Conservation (phyloP, 352 stramenopile species). For the Phytophthora capsici region DNA sequence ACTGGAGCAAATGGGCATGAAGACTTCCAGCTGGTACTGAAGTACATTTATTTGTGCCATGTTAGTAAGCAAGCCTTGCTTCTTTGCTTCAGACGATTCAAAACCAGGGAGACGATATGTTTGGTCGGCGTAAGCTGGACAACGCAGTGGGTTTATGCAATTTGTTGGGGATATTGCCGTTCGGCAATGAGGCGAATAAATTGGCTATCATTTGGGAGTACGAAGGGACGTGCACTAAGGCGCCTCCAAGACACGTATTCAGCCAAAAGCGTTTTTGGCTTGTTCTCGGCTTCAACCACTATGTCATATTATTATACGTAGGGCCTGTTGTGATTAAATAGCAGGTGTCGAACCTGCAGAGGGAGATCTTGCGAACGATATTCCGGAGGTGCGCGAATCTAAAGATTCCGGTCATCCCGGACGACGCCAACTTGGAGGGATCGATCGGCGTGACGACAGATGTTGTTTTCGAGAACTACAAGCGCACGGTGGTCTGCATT, state of each 20-base stretch:
- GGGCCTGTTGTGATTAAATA: not conserved
- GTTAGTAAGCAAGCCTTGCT: not conserved
- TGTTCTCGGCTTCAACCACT: not conserved
- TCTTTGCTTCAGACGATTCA: slow-evolving; percentile 39
- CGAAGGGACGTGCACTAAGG: slow-evolving; percentile 30
- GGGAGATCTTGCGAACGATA: slow-evolving; percentile 39
- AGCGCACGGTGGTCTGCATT: slow-evolving; percentile 41
- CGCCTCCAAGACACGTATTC: slow-evolving; percentile 38
- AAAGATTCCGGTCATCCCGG: slow-evolving; percentile 34
- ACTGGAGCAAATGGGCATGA: slow-evolving; percentile 25
- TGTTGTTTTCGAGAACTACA: slow-evolving; percentile 40
- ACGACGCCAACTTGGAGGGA: slow-evolving; percentile 32
- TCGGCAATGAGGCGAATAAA: slow-evolving; percentile 44
- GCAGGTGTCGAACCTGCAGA: slow-evolving; percentile 50
- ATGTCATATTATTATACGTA: too few species aligned
- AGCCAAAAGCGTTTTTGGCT: slow-evolving; percentile 40
- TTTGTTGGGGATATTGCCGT: slow-evolving; percentile 50
- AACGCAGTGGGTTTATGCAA: slow-evolving; percentile 38
- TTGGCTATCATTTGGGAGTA: slow-evolving; percentile 61
- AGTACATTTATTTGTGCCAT: not conserved
- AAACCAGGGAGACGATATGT: slow-evolving; percentile 46
- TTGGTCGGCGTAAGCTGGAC: slow-evolving; percentile 49
- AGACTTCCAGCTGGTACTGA: slow-evolving; percentile 44
- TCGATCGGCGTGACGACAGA: slow-evolving; percentile 49
- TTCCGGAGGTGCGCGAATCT: slow-evolving; percentile 51